Percentiles rank a stretch among this genome's conserved stretches.
These are phyloP conservation scores for Ceratobasidium sp. DNA, from an alignment of 1,284 basidiomycete genomes.

Conservation along the genomic window DNA sequence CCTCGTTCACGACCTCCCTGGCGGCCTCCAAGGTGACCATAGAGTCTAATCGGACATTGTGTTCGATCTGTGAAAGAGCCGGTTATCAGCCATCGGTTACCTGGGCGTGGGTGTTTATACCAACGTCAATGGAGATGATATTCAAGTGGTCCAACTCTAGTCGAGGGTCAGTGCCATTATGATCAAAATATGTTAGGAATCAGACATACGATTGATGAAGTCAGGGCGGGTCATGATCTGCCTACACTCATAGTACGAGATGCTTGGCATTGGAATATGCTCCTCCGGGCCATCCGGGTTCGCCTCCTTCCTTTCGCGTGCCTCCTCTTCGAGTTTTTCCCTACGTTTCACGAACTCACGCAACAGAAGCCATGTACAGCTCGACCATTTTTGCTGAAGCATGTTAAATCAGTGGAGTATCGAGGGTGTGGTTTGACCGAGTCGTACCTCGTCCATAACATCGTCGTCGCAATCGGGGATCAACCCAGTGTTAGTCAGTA, in stretches of 20 bases:
- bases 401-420: background rate
- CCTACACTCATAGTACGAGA: constrained; percentile 68
- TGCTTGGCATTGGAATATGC: constrained; percentile 61
- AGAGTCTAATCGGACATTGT: constrained; percentile 79
- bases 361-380: constrained; percentile 76
- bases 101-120: no score
- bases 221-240: constrained; percentile 84
- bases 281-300: constrained; percentile 44
- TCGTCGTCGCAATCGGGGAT: constrained; percentile 81
- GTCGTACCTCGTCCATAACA: constrained; percentile 75
- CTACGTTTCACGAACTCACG: constrained; percentile 69
- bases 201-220: constrained; percentile 68
- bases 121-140: constrained; percentile 77
- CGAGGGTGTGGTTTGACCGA: background rate
- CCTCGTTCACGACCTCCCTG: constrained; percentile 67
- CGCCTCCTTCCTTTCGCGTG: constrained; percentile 53
- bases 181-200: constrained; percentile 8
- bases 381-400: constrained; percentile 76
- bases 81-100: constrained; percentile 21
- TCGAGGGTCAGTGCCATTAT: background rate
- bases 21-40: constrained; percentile 73
- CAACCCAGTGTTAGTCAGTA: constrained; percentile 72
- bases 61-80: constrained; percentile 61
- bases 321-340: constrained; percentile 57
- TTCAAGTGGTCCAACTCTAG: constrained; percentile 68